Base-by-base conservation (phyloP, 2,329 filamentous ascomycete species). In the Xylariaceae sp. region DNA sequence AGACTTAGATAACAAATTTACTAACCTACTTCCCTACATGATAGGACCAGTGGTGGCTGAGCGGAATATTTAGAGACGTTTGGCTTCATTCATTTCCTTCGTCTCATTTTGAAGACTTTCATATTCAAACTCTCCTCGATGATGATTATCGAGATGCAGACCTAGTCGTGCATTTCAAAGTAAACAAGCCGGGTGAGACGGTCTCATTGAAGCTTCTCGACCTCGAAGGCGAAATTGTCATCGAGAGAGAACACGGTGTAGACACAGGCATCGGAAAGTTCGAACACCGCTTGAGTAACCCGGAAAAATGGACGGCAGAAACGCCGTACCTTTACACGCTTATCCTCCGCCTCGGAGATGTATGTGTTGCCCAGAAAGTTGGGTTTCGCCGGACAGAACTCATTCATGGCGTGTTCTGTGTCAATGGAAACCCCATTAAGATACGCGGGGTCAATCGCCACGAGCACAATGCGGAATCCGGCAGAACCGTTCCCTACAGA, bases 391-490 rank as follows among this genome's bases (percentile, higher is more conserved):
- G 78, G 6, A 78, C 86, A 0, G 84, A 87, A 62, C 78, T 89
- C 36, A 82, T 83, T 31, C 77, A 86, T 36, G 84, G 86, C 0
- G 76, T 87, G 24, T 79, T 89, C 62, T 79, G 79, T 45, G 82
- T 91, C 60, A 91, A 91, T 54, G 87, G 87, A 2, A 78, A 78
- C 17, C 79, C 84, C 0, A 79, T 91, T 52, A 82, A 88, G 12
- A 78, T 91, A 63, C 83, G 86, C 14, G 88, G 88, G 2, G 85
- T 87, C 5, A 91, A 91, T 65, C 80, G 87, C 29, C 88, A 91
- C 62, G 88, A 91, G 56, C 87, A 91, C 61, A 85, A 90, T 64
- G 83, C 86, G 0, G 75, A 79, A 53, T 81, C 80, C 4, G 87
- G 87, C 0, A 81, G 87, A 0, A 79, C 86, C 0, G 84, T 90